A percentile compares a stretch with the other conserved stretches of the same genome.
Evolutionary conservation across 306 rosid species (phyloP).

Genomic region (Abrus pulchellus): DNA sequence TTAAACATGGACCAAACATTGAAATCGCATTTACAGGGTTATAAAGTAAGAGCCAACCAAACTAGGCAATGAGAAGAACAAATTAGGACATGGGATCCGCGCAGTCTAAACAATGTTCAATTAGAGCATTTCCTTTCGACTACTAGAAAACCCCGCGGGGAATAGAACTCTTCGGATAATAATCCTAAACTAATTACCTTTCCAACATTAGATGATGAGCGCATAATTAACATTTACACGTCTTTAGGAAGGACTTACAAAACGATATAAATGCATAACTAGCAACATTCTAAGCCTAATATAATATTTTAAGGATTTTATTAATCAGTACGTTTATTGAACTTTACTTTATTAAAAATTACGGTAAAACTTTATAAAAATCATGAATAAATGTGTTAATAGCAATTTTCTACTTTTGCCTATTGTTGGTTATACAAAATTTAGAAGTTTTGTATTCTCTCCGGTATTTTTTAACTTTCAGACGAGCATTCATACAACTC

Average conservation of each 20-base stretch:
- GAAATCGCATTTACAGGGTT: background rate
- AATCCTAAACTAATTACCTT: slow-evolving; percentile 14
- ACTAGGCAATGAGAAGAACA: background rate
- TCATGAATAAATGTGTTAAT: too few species aligned
- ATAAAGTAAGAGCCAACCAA: background rate
- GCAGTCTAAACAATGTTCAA: too few species aligned
- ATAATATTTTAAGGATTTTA: background rate
- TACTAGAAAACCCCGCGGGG: background rate
- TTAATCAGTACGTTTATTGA: too few species aligned
- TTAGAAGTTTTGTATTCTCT: background rate
- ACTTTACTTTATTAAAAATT: too few species aligned
- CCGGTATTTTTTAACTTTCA: background rate
- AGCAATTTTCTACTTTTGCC: too few species aligned
- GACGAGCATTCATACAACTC: background rate
- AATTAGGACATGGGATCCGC: too few species aligned
- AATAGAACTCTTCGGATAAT: background rate
- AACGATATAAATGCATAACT: background rate
- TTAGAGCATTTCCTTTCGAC: background rate
- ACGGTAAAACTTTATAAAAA: too few species aligned
- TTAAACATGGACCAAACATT: background rate
- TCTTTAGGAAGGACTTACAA: background rate
- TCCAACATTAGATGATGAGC: background rate
- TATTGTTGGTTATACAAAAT: background rate
- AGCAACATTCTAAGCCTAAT: background rate
- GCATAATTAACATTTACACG: background rate